phyloP scores from a whole-genome alignment of 176 grass and related monocot genomes.

The Alloteropsis semialata region DNA sequence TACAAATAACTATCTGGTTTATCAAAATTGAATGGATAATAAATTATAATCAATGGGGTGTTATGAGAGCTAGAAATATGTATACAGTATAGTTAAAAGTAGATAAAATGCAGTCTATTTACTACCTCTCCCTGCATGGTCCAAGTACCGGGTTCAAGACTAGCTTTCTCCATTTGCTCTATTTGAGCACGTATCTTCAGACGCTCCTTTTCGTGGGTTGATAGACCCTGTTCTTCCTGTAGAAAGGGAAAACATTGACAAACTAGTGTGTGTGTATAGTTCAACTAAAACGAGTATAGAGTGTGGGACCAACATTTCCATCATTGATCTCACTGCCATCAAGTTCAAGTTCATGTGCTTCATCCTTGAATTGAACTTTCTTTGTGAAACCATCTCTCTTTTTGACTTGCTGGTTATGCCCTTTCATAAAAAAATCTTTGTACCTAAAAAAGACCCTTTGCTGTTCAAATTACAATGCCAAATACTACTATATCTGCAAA shows the following conservation, averaged over 20 bases:
- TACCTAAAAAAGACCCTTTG: constrained; percentile 57
- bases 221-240: constrained; percentile 57
- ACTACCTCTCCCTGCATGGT: constrained; percentile 89
- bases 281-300: constrained; percentile 13
- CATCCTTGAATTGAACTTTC: constrained; percentile 60
- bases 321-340: constrained; percentile 46
- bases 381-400: constrained; percentile 54
- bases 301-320: constrained; percentile 25
- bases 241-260: constrained; percentile 23
- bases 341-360: constrained; percentile 39
- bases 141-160: constrained; percentile 76
- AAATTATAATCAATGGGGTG: not conserved
- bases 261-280: constrained; percentile 14
- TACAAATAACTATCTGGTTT: constrained; percentile 25
- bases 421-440: constrained; percentile 73
- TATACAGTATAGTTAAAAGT: not conserved
- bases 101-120: not conserved
- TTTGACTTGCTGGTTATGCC: constrained; percentile 22
- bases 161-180: constrained; percentile 95
- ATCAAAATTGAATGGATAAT: constrained; percentile 1
- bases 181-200: constrained; percentile 62
- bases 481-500: constrained; percentile 5
- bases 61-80: not conserved
- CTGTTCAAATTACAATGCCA: constrained; percentile 14
- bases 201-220: constrained; percentile 81